phyloP scores from a whole-genome alignment of 306 rosid genomes.

The Lathyrus oleraceus region DNA sequence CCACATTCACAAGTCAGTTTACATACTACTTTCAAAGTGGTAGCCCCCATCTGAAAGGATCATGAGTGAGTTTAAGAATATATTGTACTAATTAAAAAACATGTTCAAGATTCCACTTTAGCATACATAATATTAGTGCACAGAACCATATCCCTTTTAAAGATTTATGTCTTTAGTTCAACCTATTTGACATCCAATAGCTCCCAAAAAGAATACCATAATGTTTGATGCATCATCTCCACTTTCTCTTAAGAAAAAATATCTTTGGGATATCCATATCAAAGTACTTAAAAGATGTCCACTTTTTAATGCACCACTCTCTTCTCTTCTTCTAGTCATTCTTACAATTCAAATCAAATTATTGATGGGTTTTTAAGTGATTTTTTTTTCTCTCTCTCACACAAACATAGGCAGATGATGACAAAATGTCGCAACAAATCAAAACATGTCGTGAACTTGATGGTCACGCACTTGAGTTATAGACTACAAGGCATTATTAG shows the following conservation, averaged over 20 bases:
- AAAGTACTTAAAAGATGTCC: conserved; percentile 31
- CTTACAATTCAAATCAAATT: conserved; percentile 23
- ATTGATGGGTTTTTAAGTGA: neutral
- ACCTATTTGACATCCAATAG: neutral
- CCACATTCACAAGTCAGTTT: too few relatives aligned
- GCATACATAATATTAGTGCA: conserved; percentile 40
- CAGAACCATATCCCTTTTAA: conserved; percentile 37
- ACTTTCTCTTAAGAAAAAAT: neutral
- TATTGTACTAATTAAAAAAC: too few relatives aligned
- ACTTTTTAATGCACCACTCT: conserved; percentile 6
- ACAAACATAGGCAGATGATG: neutral
- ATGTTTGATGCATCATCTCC: neutral
- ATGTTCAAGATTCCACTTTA: conserved; percentile 34
- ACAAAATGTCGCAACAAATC: neutral
- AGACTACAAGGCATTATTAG: too few relatives aligned
- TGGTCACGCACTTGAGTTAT: too few relatives aligned
- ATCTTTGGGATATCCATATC: conserved; percentile 13
- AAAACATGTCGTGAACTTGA: neutral
- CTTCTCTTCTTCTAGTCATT: neutral
- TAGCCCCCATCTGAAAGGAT: neutral
- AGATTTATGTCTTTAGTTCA: neutral
- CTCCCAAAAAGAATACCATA: neutral
- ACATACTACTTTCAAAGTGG: neutral
- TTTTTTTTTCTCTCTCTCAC: neutral
- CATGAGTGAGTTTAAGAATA: neutral